Evolutionary conservation across 1,284 basidiomycete genomes (phyloP), one percentile per base, ranked within the genome.

Genomic region (Melampsora americana): DNA sequence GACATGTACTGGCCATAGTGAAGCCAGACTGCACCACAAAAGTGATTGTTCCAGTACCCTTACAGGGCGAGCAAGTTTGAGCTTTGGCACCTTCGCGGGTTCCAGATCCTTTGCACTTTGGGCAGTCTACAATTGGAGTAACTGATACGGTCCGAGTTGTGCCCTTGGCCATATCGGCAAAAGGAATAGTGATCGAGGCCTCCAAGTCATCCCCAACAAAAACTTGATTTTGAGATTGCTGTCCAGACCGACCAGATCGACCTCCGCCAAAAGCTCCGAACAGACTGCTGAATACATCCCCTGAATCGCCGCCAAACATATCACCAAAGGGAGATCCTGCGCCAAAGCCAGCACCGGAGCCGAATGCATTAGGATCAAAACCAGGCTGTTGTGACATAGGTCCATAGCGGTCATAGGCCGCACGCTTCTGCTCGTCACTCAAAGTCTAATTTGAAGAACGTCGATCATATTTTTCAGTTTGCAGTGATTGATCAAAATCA

Each of bases 1-100:
- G 86, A 84, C 96, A 99, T 30, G 93, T 95, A 79, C 90, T 92
- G 14, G 94, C 90, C 93, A 99, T 96, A 83, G 95, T 92, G 88
- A 99, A 99, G 20, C 96, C 96, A 82, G 87, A 90, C 83, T 94
- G 90, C 80, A 99, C 89, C 73, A 95, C 90, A 84, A 92, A 98
- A 16, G 93, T 93, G 82, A 90, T 88, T 61, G 90, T 90, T 32
- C 96, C 96, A 14, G 90, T 88, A 64, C 96, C 96, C 69, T 89
- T 87, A 84, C 96, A 99, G 59, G 89, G 84, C 62, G 85, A 82
- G 84, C 96, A 99, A 28, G 89, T 89, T 71, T 88, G 86, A 80
- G 92, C 88, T 84, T 95, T 92, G 64, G 92, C 89, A 53, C 95
- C 95, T 46, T 88, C 83, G 83, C 92, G 96, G 82, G 99, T 84